A percentile compares a stretch with the other conserved stretches of the same genome.
phyloP scores from a whole-genome alignment of 2,329 filamentous ascomycete genomes.

The Aspergillus fumigatiaffinis region DNA sequence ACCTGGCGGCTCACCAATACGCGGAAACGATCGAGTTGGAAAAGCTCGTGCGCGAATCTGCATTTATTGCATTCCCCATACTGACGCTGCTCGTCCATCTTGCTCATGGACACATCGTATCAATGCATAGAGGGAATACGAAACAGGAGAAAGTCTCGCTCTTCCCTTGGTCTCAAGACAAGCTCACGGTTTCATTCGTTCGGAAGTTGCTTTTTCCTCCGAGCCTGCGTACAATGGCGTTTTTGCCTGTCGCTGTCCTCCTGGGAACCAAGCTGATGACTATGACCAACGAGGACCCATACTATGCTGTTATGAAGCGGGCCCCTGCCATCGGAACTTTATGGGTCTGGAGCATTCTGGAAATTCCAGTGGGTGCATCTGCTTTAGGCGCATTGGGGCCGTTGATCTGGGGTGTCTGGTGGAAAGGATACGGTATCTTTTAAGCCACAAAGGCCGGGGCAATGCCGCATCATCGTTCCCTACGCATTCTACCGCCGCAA shows the following conservation, averaged over 20 bases:
- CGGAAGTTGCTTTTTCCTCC: slow-evolving; percentile 32
- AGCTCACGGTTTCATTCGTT: slow-evolving; percentile 24
- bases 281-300: slow-evolving; percentile 73
- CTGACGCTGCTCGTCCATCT: slow-evolving; percentile 44
- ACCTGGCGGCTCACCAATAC: slow-evolving; percentile 46
- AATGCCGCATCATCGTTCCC: neutral
- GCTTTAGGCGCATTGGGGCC: slow-evolving; percentile 53
- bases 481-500: neutral
- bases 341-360: slow-evolving; percentile 91
- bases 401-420: slow-evolving; percentile 49
- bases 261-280: slow-evolving; percentile 75
- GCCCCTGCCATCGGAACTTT: slow-evolving; percentile 84
- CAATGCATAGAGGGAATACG: slow-evolving; percentile 17
- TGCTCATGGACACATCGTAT: slow-evolving; percentile 42
- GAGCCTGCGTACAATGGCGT: slow-evolving; percentile 28
- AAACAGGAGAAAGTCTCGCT: slow-evolving; percentile 16
- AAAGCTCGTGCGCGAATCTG: slow-evolving; percentile 33
- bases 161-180: slow-evolving; percentile 23
- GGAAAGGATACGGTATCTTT: slow-evolving; percentile 49
- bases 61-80: slow-evolving; percentile 39
- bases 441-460: slow-evolving; percentile 9
- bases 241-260: slow-evolving; percentile 28
- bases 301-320: slow-evolving; percentile 86
- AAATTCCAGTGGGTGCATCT: slow-evolving; percentile 69
- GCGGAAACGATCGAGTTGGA: slow-evolving; percentile 34